Evolutionary conservation across 352 stramenopile genomes (phyloP).

Genomic region (Phytophthora foliorum): DNA sequence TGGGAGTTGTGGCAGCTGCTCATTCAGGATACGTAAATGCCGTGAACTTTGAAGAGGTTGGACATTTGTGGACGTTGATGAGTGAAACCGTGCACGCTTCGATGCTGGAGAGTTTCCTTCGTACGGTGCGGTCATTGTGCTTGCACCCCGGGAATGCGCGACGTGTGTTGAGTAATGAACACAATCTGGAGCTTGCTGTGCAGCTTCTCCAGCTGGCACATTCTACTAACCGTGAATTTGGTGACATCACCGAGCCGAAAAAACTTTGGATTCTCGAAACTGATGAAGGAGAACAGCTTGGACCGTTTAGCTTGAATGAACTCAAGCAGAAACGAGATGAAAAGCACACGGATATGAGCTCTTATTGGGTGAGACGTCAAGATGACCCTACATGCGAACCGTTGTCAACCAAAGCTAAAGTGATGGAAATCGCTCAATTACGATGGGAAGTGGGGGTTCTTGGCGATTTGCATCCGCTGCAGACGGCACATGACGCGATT

Average conservation of each 20-base stretch:
- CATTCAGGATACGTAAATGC: conserved; percentile 47
- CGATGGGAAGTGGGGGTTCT: conserved; percentile 82
- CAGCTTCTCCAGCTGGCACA: conserved; percentile 78
- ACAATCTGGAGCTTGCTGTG: conserved; percentile 60
- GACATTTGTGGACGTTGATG: conserved; percentile 73
- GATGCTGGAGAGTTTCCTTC: conserved; percentile 65
- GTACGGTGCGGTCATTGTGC: conserved; percentile 67
- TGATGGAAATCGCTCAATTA: conserved; percentile 80
- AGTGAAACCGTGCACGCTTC: conserved; percentile 66
- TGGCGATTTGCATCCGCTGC: conserved; percentile 53
- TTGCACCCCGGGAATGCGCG: conserved; percentile 59
- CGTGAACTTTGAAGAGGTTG: conserved; percentile 75
- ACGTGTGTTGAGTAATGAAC: conserved; percentile 54
- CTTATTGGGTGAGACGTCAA: conserved; percentile 43
- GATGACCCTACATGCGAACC: conserved; percentile 51
- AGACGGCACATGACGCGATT: conserved; percentile 78
- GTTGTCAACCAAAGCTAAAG: conserved; percentile 30
- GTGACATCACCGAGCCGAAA: conserved; percentile 31
- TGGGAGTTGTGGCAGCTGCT: conserved; percentile 69
- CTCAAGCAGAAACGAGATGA: conserved; percentile 55
- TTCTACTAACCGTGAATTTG: conserved; percentile 39
- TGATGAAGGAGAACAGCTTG: conserved; percentile 34
- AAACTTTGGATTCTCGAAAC: conserved; percentile 66
- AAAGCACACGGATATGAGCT: conserved; percentile 35
- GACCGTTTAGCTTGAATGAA: conserved; percentile 57